Percentiles rank a stretch among this genome's conserved stretches.
Evolutionary conservation across 108 stramenopile genomes (phyloP).

Genomic region (Conticribra guillardii): DNA sequence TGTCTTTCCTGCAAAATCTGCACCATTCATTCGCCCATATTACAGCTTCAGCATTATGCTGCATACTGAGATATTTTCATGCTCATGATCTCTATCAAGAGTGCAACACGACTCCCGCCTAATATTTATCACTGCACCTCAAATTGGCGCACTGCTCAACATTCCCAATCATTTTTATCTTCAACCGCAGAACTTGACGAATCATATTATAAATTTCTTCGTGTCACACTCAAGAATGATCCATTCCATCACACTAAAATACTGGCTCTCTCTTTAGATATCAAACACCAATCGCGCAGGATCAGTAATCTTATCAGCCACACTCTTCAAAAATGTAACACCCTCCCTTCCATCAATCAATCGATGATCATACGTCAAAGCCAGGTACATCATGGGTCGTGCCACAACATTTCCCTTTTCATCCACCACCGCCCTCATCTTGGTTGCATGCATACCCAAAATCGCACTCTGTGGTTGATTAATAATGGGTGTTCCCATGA

Average conservation of each 20-base stretch:
- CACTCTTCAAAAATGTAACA: conserved; percentile 98
- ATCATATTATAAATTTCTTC: too few species aligned
- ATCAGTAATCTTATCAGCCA: conserved; percentile 97
- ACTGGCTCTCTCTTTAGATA: conserved; percentile 52
- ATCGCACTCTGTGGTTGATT: conserved; percentile 99
- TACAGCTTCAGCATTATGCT: too few species aligned
- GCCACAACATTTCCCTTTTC: conserved; percentile 96
- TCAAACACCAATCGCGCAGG: conserved; percentile 93
- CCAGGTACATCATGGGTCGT: conserved; percentile 99
- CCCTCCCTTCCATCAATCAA: conserved; percentile 99
- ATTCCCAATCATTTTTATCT: too few species aligned
- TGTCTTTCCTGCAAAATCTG: too few species aligned
- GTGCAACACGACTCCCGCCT: too few species aligned
- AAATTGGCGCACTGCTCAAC: too few species aligned
- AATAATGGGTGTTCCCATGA: conserved; percentile 99
- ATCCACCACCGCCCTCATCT: conserved; percentile 96
- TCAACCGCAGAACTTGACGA: too few species aligned
- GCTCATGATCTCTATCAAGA: too few species aligned
- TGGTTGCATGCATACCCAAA: conserved; percentile 99
- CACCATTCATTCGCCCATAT: too few species aligned
- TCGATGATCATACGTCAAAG: conserved; percentile 99
- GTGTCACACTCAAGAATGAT: too few species aligned
- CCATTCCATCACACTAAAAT: neutral
- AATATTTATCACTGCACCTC: too few species aligned
- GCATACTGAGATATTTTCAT: too few species aligned